Percentiles rank a stretch among this genome's conserved stretches.
These are phyloP conservation scores for Dalechampia spathulata DNA, from an alignment of 441 rosid genomes.

Conservation along the genomic window DNA sequence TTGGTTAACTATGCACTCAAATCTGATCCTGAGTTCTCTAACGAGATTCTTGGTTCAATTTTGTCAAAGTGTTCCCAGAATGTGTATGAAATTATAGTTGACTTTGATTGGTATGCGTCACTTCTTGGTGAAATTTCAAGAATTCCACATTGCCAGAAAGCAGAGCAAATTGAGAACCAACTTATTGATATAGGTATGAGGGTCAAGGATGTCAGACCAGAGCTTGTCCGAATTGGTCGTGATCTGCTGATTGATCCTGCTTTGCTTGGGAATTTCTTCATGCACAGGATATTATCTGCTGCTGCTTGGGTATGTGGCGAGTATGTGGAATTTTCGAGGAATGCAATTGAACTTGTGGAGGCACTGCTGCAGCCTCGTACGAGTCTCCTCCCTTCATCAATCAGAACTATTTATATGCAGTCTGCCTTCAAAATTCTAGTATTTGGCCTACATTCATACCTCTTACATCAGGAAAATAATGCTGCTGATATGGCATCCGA, in stretches of 20 bases:
- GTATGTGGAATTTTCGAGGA: slow-evolving; percentile 57
- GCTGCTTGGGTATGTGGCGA: slow-evolving; percentile 90
- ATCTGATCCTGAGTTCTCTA: slow-evolving; percentile 82
- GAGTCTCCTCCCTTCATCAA: slow-evolving; percentile 53
- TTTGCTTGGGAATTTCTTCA: slow-evolving; percentile 66
- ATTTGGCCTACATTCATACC: slow-evolving; percentile 40
- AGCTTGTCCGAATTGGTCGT: slow-evolving; percentile 65
- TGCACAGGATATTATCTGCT: slow-evolving; percentile 68
- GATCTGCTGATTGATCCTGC: slow-evolving; percentile 87
- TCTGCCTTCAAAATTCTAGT: slow-evolving; percentile 61
- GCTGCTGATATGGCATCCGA: slow-evolving; percentile 21
- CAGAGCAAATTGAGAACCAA: slow-evolving; percentile 82
- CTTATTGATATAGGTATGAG: slow-evolving; percentile 69
- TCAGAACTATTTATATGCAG: slow-evolving; percentile 64
- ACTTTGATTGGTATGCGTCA: slow-evolving; percentile 85
- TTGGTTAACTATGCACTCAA: slow-evolving; percentile 74
- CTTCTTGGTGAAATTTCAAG: slow-evolving; percentile 89
- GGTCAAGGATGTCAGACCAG: slow-evolving; percentile 81
- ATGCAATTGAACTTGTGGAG: slow-evolving; percentile 66
- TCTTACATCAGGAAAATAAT: slow-evolving; percentile 24
- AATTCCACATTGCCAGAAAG: slow-evolving; percentile 75
- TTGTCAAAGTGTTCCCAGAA: slow-evolving; percentile 57
- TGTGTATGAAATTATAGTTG: slow-evolving; percentile 61
- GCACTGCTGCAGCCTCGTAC: slow-evolving; percentile 88
- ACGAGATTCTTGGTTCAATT: slow-evolving; percentile 72